These are phyloP conservation scores for Pascua sp. DNA, from an alignment of 1,284 basidiomycete species.

Conservation along the genomic window DNA sequence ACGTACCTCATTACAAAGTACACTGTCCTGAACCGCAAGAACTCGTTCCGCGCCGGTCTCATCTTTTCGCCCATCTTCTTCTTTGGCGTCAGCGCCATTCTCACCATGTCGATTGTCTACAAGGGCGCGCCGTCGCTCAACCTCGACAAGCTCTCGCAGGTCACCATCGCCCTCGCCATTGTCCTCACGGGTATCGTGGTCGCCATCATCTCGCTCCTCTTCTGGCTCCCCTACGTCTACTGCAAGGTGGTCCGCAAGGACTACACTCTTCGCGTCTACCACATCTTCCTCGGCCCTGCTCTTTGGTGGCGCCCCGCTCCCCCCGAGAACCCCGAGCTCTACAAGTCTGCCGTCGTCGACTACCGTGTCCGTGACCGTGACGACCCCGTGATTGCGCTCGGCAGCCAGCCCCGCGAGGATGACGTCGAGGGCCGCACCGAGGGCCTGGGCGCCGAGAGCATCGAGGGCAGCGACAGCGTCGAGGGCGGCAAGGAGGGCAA, in stretches of 20 bases:
- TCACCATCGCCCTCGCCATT: slow-evolving; percentile 47
- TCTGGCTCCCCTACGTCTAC: slow-evolving; percentile 54
- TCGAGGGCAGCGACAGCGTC: background rate
- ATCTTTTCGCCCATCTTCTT: slow-evolving; percentile 50
- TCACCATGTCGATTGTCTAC: slow-evolving; percentile 45
- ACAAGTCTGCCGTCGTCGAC: slow-evolving; percentile 1
- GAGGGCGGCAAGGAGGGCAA: slow-evolving; percentile 4
- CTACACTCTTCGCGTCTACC: slow-evolving; percentile 50
- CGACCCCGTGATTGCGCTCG: slow-evolving; percentile 35
- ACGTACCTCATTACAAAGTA: slow-evolving; percentile 50
- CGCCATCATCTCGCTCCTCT: slow-evolving; percentile 47
- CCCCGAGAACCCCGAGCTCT: slow-evolving; percentile 1
- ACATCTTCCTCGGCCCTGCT: slow-evolving; percentile 53
- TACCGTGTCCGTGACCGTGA: slow-evolving; percentile 13
- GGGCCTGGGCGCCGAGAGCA: slow-evolving; percentile 39
- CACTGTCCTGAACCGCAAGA: slow-evolving; percentile 44
- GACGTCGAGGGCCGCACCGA: slow-evolving; percentile 35
- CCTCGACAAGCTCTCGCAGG: slow-evolving; percentile 39
- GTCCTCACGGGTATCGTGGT: slow-evolving; percentile 50
- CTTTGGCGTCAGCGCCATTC: slow-evolving; percentile 42
- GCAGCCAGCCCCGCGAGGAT: slow-evolving; percentile 37
- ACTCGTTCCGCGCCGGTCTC: slow-evolving; percentile 44
- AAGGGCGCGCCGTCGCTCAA: slow-evolving; percentile 47
- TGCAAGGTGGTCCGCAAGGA: slow-evolving; percentile 52
- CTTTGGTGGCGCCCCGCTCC: slow-evolving; percentile 52